A percentile compares a stretch with the other conserved stretches of the same genome.
These are phyloP conservation scores for Taiwanofungus camphoratus DNA, from an alignment of 1,284 basidiomycete genomes.

Conservation along the genomic window DNA sequence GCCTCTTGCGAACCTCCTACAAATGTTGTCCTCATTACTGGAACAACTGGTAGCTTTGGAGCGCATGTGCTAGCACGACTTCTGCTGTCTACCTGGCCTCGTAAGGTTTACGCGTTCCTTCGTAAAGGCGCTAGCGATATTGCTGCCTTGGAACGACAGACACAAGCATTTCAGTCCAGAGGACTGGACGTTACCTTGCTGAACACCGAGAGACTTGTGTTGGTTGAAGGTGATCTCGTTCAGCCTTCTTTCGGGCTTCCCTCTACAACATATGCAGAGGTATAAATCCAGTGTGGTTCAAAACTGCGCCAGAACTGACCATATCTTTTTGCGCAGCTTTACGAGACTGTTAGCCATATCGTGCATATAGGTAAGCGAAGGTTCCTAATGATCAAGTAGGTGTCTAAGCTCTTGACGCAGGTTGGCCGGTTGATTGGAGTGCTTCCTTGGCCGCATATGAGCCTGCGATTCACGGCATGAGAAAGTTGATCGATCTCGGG, in stretches of 20 bases:
- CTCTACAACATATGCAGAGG: no score
- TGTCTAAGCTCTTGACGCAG: not conserved
- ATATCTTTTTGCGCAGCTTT: not conserved
- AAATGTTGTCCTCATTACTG: constrained; percentile 5
- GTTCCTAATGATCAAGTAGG: no score
- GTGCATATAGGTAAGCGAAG: not conserved
- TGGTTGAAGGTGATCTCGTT: not conserved
- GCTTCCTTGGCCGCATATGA: not conserved
- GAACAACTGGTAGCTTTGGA: constrained; percentile 6
- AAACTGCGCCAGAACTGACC: no score
- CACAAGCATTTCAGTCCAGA: not conserved
- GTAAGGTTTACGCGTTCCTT: constrained; percentile 7
- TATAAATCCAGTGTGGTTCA: no score
- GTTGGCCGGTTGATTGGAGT: not conserved
- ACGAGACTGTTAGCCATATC: not conserved
- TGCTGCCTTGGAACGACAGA: not conserved
- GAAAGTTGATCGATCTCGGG: not conserved
- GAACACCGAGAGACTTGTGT: not conserved
- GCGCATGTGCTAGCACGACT: constrained; percentile 2
- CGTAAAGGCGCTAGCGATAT: not conserved
- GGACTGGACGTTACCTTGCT: not conserved
- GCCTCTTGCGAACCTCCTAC: not conserved
- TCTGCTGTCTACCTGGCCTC: constrained; percentile 42
- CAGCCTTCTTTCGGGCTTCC: not conserved
- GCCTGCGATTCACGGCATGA: not conserved